Evolutionary conservation across 805 yeast species (phyloP), one percentile per base, ranked within the genome.

Genomic region (Pichia ethanolica): DNA sequence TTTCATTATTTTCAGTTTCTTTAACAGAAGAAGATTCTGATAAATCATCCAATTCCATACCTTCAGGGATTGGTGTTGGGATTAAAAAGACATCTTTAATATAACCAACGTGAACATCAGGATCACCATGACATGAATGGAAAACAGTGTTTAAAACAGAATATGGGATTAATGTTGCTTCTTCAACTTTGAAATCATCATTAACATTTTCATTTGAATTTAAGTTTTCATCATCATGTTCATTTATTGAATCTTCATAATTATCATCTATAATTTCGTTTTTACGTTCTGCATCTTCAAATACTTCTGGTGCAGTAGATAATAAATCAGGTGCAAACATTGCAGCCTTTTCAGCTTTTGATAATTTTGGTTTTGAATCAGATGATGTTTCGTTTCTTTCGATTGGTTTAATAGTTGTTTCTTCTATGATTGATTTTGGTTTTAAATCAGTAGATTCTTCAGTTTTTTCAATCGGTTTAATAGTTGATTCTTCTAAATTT

Each of bases 41-140:
- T 40, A 34, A 26, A 7, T 25, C 36, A 27, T 40, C 35, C 7
- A 30, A 26, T 11, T 44, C 51, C 12, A 35, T 5, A 12, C 35
- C 40, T 26, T 39, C 44, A 12, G 51, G 49, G 1, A 35, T 25
- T 4, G 45, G 13, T 1, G 46, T 35, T 35, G 39, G 39, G 3
- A 49, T 25, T 30, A 49, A 25, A 14, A 35, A 35, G 5, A 53
- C 56, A 13, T 45, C 28, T 5, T 40, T 47, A 7, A 51, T 44
- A 26, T 49, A 53, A 1, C 56, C 56, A 35, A 53, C 56, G 38
- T 53, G 53, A 27, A 49, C 53, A 39, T 49, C 52, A 1, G 52
- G 52, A 32, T 53, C 56, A 30, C 56, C 54, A 39, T 44, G 49
- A 35, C 54, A 49, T 3, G 53, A 51, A 45, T 49, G 51, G 39